Conservation (phyloP, 2,329 filamentous ascomycete species). For the Aspergillus ochraceoroseus region DNA sequence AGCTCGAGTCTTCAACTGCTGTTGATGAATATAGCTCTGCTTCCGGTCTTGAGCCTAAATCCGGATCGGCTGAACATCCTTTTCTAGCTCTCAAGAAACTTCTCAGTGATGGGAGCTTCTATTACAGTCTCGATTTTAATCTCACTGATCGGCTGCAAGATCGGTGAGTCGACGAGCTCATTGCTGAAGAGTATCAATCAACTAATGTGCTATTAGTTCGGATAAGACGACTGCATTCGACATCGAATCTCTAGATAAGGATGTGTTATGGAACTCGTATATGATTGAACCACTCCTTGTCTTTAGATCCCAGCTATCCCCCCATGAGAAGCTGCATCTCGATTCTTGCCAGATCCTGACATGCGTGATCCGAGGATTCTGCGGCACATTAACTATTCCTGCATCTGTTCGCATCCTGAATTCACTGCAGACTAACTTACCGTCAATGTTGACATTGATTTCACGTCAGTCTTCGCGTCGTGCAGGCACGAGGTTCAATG, state of each 20-base stretch:
- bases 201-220: slow-evolving; percentile 48
- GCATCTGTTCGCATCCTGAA: slow-evolving; percentile 68
- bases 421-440: slow-evolving; percentile 62
- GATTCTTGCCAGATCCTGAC: slow-evolving; percentile 85
- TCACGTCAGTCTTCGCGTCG: slow-evolving; percentile 84
- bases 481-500: slow-evolving; percentile 93
- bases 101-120: slow-evolving; percentile 88
- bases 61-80: slow-evolving; percentile 74
- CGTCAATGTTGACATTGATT: slow-evolving; percentile 81
- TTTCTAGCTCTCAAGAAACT: slow-evolving; percentile 89
- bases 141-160: slow-evolving; percentile 90
- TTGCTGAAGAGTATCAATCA: slow-evolving; percentile 17
- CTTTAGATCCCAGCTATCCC: slow-evolving; percentile 76
- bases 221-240: slow-evolving; percentile 75
- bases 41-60: slow-evolving; percentile 55
- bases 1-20: slow-evolving; percentile 51
- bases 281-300: slow-evolving; percentile 92
- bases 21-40: slow-evolving; percentile 52
- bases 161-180: slow-evolving; percentile 49
- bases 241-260: slow-evolving; percentile 86
- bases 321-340: slow-evolving; percentile 69
- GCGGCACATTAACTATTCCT: slow-evolving; percentile 78
- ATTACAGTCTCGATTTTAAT: slow-evolving; percentile 98
- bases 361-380: slow-evolving; percentile 90
- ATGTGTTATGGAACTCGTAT: slow-evolving; percentile 96